phyloP scores from a whole-genome alignment of 177 flowering plant genomes.

The Vitis hybrid region DNA sequence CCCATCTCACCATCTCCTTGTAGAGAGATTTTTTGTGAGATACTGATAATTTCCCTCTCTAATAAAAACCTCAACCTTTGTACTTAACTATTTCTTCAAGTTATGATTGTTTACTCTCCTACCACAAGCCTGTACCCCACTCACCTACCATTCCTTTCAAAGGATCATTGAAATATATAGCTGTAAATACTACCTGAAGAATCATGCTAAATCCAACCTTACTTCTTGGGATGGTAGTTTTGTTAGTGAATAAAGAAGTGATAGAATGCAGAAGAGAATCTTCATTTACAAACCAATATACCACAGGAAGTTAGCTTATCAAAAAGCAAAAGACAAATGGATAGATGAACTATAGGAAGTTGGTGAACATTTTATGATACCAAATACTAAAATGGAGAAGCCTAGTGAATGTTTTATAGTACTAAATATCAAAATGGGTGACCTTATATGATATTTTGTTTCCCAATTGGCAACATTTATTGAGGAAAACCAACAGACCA shows the following conservation, averaged over 20 bases:
- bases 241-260: not conserved
- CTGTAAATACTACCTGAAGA: not conserved
- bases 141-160: not conserved
- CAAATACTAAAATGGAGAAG: not conserved
- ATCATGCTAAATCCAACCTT: not conserved
- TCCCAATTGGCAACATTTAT: not conserved
- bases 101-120: not conserved
- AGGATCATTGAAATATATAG: not conserved
- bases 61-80: no score
- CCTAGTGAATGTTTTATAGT: not conserved
- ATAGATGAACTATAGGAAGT: not conserved
- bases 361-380: not conserved
- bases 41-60: no score
- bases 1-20: no score
- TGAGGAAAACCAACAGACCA: not conserved
- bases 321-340: not conserved
- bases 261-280: not conserved
- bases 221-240: not conserved
- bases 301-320: no score
- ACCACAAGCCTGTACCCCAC: not conserved
- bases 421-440: not conserved
- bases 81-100: no score
- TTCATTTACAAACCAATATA: not conserved
- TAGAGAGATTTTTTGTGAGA: no score
- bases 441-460: not conserved